Base-by-base conservation (phyloP, 352 stramenopile species). In the Phytopythium ostracodes region DNA sequence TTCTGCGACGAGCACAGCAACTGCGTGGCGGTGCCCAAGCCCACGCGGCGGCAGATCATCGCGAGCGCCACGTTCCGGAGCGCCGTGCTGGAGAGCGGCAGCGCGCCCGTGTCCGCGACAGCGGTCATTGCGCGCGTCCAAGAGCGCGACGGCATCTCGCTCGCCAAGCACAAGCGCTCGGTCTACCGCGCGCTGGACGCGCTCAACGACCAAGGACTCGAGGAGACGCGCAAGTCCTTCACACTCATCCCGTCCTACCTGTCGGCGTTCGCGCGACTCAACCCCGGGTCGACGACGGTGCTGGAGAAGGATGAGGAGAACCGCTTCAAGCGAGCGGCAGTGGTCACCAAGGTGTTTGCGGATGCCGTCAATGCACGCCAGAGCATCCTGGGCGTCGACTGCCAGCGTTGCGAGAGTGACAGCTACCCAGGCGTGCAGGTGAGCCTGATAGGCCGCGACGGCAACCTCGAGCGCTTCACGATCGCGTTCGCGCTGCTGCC, bases 151-250 rank as follows among this genome's bases (percentile, higher is more conserved):
- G 66, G 60, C 22, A 33, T 74, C 24, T 50, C 64, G 12, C 38
- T 74, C 27, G 50, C 66, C 12, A 74, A 68, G 15, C 57, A 73
- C 29, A 56, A 66, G 7, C 66, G 66, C 11, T 56, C 73, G 15
- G 67, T 77, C 22, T 77, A 77, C 43, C 61, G 70, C 27, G 70
- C 67, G 31, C 66, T 67, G 54, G 66, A 73, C 44, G 12, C 63
- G 20, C 57, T 76, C 40, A 66, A 69, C 49, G 49, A 36, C 24
- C 22, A 40, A 11, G 49, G n/a, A 24, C 22, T 42, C 25, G 49
- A 56, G 27, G 25, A 36, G 2, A 56, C 49, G 12, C 10, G 49
- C 12, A n/a, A 22, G 24, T 56, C 49, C 49, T 56, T 56, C 49
- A 4, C 22, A 22, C 49, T 56, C 15, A 18, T 56, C 25, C 49